These are phyloP conservation scores for Dryas integrifolia DNA, from an alignment of 331 rosid species.

Conservation along the genomic window DNA sequence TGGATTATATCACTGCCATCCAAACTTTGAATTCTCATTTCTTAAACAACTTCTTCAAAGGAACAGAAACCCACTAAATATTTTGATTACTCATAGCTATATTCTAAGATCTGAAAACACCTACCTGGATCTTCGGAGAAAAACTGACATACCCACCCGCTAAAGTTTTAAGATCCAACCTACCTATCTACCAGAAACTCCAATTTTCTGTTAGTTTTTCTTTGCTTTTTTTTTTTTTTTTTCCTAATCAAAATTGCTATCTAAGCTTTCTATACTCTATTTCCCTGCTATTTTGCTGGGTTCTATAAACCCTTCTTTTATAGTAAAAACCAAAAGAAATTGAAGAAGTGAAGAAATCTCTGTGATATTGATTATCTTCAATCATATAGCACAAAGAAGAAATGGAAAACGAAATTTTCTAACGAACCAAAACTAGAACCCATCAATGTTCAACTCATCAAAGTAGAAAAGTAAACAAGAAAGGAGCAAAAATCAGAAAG, in stretches of 20 bases:
- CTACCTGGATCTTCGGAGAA: slow-evolving; percentile 7
- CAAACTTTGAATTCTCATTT: slow-evolving; percentile 5
- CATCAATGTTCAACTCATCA: neutral
- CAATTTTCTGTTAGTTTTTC: neutral
- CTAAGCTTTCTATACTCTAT: neutral
- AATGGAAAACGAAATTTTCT: neutral
- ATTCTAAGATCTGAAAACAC: slow-evolving; percentile 15
- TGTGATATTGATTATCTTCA: neutral
- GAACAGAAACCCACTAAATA: neutral
- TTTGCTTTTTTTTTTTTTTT: neutral
- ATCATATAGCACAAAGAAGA: neutral
- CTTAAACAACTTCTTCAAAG: neutral
- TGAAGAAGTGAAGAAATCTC: neutral
- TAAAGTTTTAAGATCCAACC: slow-evolving; percentile 22
- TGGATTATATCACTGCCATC: neutral
- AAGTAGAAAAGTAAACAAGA: neutral
- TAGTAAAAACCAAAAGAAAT: neutral
- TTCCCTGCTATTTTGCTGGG: neutral
- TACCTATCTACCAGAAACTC: slow-evolving; percentile 19
- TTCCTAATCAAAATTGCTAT: neutral
- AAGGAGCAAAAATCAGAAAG: neutral
- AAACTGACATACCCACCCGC: slow-evolving; percentile 8
- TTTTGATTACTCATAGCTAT: neutral
- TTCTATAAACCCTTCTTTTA: neutral
- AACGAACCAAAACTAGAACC: neutral